Conservation (phyloP, 129 eudicot genomes). For the Flaveria bidentis region DNA sequence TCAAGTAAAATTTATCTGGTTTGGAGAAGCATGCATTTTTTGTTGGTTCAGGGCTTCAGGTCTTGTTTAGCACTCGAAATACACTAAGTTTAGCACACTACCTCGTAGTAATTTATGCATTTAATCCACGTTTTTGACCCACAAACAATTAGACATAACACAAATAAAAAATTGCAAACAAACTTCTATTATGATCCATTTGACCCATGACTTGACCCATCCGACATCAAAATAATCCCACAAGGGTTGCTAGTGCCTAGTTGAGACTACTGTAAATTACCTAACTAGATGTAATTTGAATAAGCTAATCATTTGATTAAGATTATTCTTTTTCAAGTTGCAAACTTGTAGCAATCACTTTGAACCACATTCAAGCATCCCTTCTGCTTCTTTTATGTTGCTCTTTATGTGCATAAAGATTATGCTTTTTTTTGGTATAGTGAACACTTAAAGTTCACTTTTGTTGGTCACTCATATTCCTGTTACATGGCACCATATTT, state of each 20-base stretch:
- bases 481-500: constrained; percentile 1
- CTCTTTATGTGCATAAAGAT: constrained; percentile 9
- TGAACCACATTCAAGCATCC: not conserved
- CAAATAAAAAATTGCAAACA: no score
- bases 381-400: not conserved
- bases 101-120: no score
- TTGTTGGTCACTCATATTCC: not conserved
- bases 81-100: no score
- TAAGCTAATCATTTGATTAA: not conserved
- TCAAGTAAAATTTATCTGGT: not conserved
- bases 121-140: no score
- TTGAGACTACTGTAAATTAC: not conserved
- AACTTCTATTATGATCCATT: no score
- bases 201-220: no score
- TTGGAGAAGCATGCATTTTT: not conserved
- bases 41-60: no score
- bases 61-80: no score
- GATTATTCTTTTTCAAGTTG: not conserved
- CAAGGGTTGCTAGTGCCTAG: not conserved
- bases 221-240: no score
- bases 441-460: not conserved
- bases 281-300: not conserved
- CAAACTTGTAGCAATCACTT: not conserved
- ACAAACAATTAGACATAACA: no score
- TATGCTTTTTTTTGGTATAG: not conserved